Percentiles rank a stretch among this genome's conserved stretches.
These are phyloP conservation scores for Colletotrichum costaricense DNA, from an alignment of 2,329 filamentous ascomycete genomes.

Conservation along the genomic window DNA sequence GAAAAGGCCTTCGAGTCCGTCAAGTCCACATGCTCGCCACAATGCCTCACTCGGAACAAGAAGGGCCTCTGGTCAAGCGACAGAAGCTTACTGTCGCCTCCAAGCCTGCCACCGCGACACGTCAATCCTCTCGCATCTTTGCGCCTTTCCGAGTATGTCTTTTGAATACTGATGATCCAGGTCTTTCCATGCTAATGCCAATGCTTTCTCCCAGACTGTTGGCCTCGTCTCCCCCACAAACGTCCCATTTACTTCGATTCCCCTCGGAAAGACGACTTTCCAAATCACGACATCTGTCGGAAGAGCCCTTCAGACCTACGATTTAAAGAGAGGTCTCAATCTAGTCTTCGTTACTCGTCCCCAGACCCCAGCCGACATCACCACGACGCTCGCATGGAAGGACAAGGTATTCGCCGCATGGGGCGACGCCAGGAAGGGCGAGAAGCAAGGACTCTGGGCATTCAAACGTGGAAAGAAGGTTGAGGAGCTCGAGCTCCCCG, in stretches of 20 bases:
- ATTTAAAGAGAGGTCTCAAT: slow-evolving; percentile 88
- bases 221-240: slow-evolving; percentile 91
- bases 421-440: slow-evolving; percentile 69
- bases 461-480: slow-evolving; percentile 92
- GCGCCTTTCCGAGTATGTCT: slow-evolving; percentile 87
- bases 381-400: slow-evolving; percentile 88
- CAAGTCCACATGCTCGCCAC: slow-evolving; percentile 35
- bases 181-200: background rate
- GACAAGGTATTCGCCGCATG: slow-evolving; percentile 90
- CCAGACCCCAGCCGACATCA: slow-evolving; percentile 87
- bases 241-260: slow-evolving; percentile 90
- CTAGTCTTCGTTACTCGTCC: slow-evolving; percentile 94
- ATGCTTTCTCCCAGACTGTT: slow-evolving; percentile 72
- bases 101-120: slow-evolving; percentile 50
- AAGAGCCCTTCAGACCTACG: slow-evolving; percentile 92
- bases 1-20: background rate
- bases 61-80: slow-evolving; percentile 78
- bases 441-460: slow-evolving; percentile 81
- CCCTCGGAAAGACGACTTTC: slow-evolving; percentile 93
- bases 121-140: slow-evolving; percentile 81
- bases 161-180: slow-evolving; percentile 4
- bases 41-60: slow-evolving; percentile 70
- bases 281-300: slow-evolving; percentile 97
- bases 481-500: slow-evolving; percentile 77
- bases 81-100: slow-evolving; percentile 70